Base-by-base conservation (phyloP, 352 stramenopile species). In the Phytophthora crassamura region DNA sequence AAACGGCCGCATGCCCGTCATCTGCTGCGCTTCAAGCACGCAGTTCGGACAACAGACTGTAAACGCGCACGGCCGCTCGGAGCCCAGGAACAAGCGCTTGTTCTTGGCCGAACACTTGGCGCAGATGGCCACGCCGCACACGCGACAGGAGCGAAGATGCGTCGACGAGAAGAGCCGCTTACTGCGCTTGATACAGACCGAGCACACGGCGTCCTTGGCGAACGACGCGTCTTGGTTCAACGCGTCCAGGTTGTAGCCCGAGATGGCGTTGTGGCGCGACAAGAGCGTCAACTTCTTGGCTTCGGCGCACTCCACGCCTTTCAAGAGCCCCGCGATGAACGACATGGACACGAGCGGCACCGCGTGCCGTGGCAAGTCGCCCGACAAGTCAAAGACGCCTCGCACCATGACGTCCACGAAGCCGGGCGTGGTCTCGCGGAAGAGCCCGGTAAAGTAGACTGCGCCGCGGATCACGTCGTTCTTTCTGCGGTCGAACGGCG, bases 231-330 rank as follows among this genome's bases (percentile, higher is more conserved):
- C 59, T 15, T 65, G 38, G 35, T 61, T 60, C 22, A 68, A 36
- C 28, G 59, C 58, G 25, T 73, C 59, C 43, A 63, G 49, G 49
- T 72, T 72, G 50, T 55, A 64, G 7, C 64, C 64, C 14, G 64
- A 72, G 5, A 68, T 40, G 1, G 65, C 28, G 28, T 75, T 63
- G 49, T 61, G 39, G 55, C 66, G 57, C 11, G 77, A 56, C 16
- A 89, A 40, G 16, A 84, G 58, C 43, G 77, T 89, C 15, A 88
- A 57, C 48, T 82, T 86, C 69, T 88, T 88, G 49, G 79, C 79
- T 36, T 86, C 71, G 0, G 79, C 76, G 20, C 74, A 85, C 2
- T 59, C 51, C 7, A 86, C 78, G 5, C 71, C 75, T 35, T 69
- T 66, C 15, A 82, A 60, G 5, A 82, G 41, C 0, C 60, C 70